Evolutionary conservation across 495 filamentous ascomycete species (phyloP), one percentile per base, ranked within the genome.

Genomic region (Podospora didyma): DNA sequence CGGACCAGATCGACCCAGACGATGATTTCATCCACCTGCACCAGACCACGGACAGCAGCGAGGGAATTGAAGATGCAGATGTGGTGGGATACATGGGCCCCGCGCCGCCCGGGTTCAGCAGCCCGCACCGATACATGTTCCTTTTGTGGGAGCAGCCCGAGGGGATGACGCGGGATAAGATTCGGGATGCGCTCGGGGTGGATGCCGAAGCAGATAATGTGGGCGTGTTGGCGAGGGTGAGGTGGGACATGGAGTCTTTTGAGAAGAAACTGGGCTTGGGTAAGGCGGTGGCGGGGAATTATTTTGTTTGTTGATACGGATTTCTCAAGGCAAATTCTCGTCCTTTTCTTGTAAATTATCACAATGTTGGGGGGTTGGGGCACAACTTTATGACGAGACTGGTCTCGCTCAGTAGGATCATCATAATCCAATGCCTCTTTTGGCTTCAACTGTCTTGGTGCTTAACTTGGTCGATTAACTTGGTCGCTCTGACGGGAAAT

Each of bases 61-160:
- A 34, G 12, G 6, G 24, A 7, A 9, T 12, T 14, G n/a, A 17
- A 12, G 12, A 34, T 12, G 24, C 34, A 26, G 22, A 41, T 0
- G 71, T 73, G 16, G 74, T 77, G 26, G 23, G 11, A 10, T 85
- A 79, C 44, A 72, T 77, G 57, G 73, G 71, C 0, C 81, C 82
- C 21, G 74, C 63, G 20, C 82, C 82, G 12, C 82, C 82, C 12
- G 73, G 71, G 16, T 60, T 66, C 16, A 79, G 79, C 54, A 54
- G 70, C 3, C 79, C 80, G 0, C 82, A 85, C 63, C 79, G 82
- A 7, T 84, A 86, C 60, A 51, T 75, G 12, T 84, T 83, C 61
- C 66, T 85, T 61, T 60, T 85, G 23, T 85, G 79, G 60, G 78
- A 82, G 66, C 76, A 85, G 69, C 82, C 82, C 0, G 69, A 61